A percentile compares a stretch with the other conserved stretches of the same genome.
phyloP scores from a whole-genome alignment of 768 basidiomycete species.

The Mycena pura region DNA sequence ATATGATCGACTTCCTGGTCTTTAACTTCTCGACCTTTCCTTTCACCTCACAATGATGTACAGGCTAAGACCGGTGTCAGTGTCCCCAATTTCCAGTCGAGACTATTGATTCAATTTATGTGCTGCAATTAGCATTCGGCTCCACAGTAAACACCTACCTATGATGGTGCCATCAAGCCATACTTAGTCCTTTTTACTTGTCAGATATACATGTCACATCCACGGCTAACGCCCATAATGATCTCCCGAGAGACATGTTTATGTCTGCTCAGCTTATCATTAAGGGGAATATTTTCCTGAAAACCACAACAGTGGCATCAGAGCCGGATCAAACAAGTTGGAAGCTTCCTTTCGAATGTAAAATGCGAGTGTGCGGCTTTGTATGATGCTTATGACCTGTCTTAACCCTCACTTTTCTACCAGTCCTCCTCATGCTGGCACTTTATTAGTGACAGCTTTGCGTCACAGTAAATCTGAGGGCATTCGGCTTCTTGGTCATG shows the following conservation, averaged over 20 bases:
- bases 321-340: neutral
- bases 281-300: neutral
- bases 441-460: too few relatives aligned
- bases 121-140: neutral
- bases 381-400: too few relatives aligned
- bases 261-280: slow-evolving; percentile 6
- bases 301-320: neutral
- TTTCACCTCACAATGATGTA: too few relatives aligned
- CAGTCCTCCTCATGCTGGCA: too few relatives aligned
- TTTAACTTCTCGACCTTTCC: too few relatives aligned
- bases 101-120: neutral
- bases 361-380: neutral
- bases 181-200: neutral
- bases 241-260: neutral
- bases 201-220: neutral
- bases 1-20: too few relatives aligned
- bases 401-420: too few relatives aligned
- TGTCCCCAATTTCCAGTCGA: neutral
- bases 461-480: too few relatives aligned
- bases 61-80: too few relatives aligned
- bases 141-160: neutral
- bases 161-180: neutral
- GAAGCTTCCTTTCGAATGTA: neutral
- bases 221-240: neutral
- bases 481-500: too few relatives aligned